A percentile compares a stretch with the other conserved stretches of the same genome.
phyloP scores from a whole-genome alignment of 495 filamentous ascomycete genomes.

The Aspergillus carlsbadensis region DNA sequence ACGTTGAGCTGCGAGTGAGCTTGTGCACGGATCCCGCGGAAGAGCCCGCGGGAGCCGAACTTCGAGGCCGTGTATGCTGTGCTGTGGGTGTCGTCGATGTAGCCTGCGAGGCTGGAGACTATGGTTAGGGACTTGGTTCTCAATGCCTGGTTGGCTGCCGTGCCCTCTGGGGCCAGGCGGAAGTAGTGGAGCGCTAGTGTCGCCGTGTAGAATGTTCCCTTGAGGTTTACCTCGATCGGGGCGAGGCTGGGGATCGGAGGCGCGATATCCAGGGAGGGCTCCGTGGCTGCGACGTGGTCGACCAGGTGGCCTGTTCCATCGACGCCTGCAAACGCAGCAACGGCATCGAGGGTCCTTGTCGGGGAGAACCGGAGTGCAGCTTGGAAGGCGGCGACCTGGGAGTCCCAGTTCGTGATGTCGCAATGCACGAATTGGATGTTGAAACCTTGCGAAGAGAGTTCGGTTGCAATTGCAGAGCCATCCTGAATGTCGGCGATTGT shows the following conservation, averaged over 20 bases:
- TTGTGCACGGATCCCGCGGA: background rate
- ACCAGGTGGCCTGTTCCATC: background rate
- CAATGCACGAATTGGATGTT: background rate
- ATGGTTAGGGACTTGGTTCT: background rate
- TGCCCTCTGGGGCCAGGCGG: background rate
- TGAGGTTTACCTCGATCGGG: background rate
- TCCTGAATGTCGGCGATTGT: conserved; percentile 1
- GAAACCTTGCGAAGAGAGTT: background rate
- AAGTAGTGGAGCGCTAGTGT: background rate
- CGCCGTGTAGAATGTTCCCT: background rate
- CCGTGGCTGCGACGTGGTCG: background rate
- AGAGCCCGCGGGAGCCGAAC: background rate
- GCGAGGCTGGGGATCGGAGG: background rate
- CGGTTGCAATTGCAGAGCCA: background rate
- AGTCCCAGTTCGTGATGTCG: background rate
- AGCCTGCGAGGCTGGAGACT: background rate
- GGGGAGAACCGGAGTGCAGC: background rate
- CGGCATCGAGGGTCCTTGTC: background rate
- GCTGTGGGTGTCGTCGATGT: background rate
- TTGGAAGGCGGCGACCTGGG: background rate
- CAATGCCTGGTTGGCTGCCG: background rate
- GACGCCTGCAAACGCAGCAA: background rate
- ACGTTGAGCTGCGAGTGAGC: background rate
- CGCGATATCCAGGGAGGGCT: background rate
- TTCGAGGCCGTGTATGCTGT: background rate